These are phyloP conservation scores for Melianthus villosus DNA, from an alignment of 441 rosid genomes.

Conservation along the genomic window DNA sequence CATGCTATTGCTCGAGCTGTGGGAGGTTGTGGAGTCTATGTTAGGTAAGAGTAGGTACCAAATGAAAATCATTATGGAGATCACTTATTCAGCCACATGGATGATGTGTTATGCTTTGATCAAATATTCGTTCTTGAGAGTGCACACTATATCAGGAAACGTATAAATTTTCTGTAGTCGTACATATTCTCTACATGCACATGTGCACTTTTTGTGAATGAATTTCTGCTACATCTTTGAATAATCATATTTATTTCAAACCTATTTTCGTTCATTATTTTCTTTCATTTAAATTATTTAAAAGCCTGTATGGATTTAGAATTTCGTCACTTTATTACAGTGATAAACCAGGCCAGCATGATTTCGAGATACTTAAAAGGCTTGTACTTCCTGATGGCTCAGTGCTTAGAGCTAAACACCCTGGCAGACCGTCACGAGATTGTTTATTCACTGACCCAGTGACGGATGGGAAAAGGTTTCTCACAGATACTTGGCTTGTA, in stretches of 20 bases:
- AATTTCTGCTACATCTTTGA: neutral
- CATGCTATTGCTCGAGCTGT: conserved; percentile 45
- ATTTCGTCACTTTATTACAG: conserved; percentile 13
- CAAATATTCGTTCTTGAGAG: no score
- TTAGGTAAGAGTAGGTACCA: conserved; percentile 26
- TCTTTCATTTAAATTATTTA: neutral
- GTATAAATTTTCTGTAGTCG: no score
- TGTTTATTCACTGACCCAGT: conserved; percentile 43
- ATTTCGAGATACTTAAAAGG: conserved; percentile 31
- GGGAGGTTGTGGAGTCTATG: conserved; percentile 43
- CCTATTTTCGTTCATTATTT: neutral
- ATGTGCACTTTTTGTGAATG: no score
- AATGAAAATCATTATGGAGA: no score
- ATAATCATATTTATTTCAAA: neutral
- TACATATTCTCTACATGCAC: no score
- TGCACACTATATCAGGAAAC: no score
- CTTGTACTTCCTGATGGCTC: conserved; percentile 41
- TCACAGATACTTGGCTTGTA: neutral
- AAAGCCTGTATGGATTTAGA: neutral
- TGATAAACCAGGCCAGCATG: conserved; percentile 39
- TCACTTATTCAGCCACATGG: no score
- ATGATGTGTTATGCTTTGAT: no score
- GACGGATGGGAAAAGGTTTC: conserved; percentile 34
- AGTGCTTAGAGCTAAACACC: conserved; percentile 37
- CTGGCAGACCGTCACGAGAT: conserved; percentile 37